Percentiles rank a stretch among this genome's conserved stretches.
Evolutionary conservation across 2,329 filamentous ascomycete species (phyloP).

Genomic region (Volutella citrinella): DNA sequence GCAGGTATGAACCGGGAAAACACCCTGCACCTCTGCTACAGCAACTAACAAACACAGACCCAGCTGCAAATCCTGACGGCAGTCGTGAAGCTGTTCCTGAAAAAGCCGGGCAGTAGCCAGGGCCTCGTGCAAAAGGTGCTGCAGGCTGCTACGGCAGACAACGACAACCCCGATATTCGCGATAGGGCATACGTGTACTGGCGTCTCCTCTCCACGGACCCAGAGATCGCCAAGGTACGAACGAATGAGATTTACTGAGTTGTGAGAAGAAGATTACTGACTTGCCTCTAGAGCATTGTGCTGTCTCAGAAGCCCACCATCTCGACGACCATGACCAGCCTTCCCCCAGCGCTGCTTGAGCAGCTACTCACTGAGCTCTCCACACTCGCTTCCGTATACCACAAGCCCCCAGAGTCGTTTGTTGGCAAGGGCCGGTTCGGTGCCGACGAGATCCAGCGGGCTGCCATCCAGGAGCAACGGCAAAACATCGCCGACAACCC

Average conservation of each 20-base stretch:
- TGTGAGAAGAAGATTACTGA: constrained; percentile 4
- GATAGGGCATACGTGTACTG: constrained; percentile 98
- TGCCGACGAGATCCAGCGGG: constrained; percentile 89
- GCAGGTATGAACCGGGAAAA: too few species aligned
- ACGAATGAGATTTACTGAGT: neutral
- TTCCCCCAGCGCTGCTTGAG: constrained; percentile 80
- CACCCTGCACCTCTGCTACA: too few species aligned
- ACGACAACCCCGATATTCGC: constrained; percentile 95
- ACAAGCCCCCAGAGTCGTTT: constrained; percentile 98
- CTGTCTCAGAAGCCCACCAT: constrained; percentile 94
- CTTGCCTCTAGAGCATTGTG: constrained; percentile 62
- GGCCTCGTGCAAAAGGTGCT: constrained; percentile 90
- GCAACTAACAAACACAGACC: constrained; percentile 61
- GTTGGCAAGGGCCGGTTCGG: constrained; percentile 92
- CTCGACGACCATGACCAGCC: constrained; percentile 85
- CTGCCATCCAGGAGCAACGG: constrained; percentile 93
- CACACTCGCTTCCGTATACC: constrained; percentile 94
- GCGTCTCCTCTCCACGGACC: constrained; percentile 89
- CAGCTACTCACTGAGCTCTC: constrained; percentile 89
- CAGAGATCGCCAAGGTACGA: constrained; percentile 79
- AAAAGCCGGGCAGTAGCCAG: constrained; percentile 91
- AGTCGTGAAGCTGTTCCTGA: constrained; percentile 95
- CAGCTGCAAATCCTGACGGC: constrained; percentile 96
- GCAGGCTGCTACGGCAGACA: constrained; percentile 87
- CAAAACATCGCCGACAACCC: constrained; percentile 92